A percentile compares a stretch with the other conserved stretches of the same genome.
These are phyloP conservation scores for Coemansia sp. DNA, from an alignment of 192 early-diverging fungal genomes.

Conservation along the genomic window DNA sequence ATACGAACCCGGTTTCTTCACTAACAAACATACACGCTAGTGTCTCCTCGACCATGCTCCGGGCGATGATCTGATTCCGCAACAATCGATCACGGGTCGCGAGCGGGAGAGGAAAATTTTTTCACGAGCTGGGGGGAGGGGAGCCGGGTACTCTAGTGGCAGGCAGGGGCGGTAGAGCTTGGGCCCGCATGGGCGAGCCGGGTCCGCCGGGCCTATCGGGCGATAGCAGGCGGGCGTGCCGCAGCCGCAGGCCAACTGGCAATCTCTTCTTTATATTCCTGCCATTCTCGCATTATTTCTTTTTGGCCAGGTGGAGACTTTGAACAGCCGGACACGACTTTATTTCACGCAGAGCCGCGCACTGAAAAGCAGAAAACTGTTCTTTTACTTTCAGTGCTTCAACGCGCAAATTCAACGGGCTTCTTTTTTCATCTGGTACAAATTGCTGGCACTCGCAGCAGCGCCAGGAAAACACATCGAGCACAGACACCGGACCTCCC, in stretches of 20 bases:
- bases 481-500: background rate
- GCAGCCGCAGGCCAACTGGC: background rate
- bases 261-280: background rate
- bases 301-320: slow-evolving; percentile 1
- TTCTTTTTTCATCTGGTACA: background rate
- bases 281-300: background rate
- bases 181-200: background rate
- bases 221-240: background rate
- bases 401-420: background rate
- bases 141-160: background rate
- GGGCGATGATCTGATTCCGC: background rate
- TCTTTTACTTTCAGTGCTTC: background rate
- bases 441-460: background rate
- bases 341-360: background rate
- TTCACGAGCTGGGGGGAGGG: background rate
- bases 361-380: background rate
- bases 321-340: background rate
- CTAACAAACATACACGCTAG: too few relatives aligned
- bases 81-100: background rate
- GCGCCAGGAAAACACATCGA: too few relatives aligned
- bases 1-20: background rate
- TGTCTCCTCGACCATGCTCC: too few relatives aligned
- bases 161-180: background rate
- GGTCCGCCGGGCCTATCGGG: background rate
- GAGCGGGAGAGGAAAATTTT: too few relatives aligned